Base-by-base conservation (phyloP, 1,284 basidiomycete species). In the Ceratobasidium sp. region DNA sequence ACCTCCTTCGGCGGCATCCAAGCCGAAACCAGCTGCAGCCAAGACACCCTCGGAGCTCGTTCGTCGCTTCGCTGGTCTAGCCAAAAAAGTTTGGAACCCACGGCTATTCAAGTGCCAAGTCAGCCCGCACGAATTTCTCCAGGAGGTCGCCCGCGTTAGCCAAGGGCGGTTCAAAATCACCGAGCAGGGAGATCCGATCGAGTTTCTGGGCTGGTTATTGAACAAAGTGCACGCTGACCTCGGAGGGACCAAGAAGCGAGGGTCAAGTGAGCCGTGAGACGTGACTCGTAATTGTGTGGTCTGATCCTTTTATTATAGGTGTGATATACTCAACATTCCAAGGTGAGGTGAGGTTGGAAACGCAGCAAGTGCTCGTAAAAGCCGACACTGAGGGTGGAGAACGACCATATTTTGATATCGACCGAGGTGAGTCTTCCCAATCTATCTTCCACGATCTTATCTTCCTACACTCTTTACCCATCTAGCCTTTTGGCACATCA, bases 51-150 rank as follows among this genome's bases (percentile, higher is more conserved):
- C 83, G 1, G 96, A 99, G 78, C 85, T 99, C 55, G 83, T 98
- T 42, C 89, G 87, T 73, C 88, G 96, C 32, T 93, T 97, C 75
- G 90, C 93, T 32, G 85, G 87, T 42, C 83, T 98, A 47, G 87
- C 94, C 35, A 91, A 94, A 78, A 95, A 98, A 77, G 78, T 98
- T 29, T 99, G 97, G 97, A 99, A 98, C 78, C 92, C 94, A 4
- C 83, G 89, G 55, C 80, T 96, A 68, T 98, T 99, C 87, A 99
- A 99, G 79, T 91, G 92, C 69, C 97, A 99, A 84, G 95, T 98
- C 72, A 94, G 91, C 73, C 97, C 97, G 8, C 97, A 99, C 79
- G 97, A 99, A 79, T 96, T 99, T 77, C 80, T 98, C 72, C 97
- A 99, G 79, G 96, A 99, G 80, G 95, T 99, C 53, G 89, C 91